Evolutionary conservation across 768 basidiomycete species (phyloP).

Genomic region (Lyophyllum decastes): DNA sequence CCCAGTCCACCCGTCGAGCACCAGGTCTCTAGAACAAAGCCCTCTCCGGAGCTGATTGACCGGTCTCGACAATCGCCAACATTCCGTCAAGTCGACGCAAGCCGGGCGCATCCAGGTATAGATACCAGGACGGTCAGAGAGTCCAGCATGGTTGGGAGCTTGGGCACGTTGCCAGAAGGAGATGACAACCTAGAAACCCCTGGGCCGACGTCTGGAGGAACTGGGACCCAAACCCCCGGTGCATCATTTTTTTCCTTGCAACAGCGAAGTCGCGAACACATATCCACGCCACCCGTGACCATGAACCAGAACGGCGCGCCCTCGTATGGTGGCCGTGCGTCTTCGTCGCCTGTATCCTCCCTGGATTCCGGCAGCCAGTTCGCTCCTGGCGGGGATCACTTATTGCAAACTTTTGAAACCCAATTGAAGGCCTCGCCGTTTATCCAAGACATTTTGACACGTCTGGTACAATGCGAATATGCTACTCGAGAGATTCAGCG

Average conservation of each 20-base stretch:
- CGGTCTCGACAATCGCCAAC: slow-evolving; percentile 46
- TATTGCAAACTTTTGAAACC: slow-evolving; percentile 56
- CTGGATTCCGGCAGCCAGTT: slow-evolving; percentile 73
- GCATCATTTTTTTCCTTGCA: slow-evolving; percentile 41
- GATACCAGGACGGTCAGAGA: slow-evolving; percentile 46
- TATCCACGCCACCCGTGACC: slow-evolving; percentile 49
- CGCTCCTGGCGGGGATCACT: slow-evolving; percentile 47
- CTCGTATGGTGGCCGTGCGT: slow-evolving; percentile 49
- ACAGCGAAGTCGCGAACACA: slow-evolving; percentile 37
- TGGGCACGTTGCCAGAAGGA: slow-evolving; percentile 57
- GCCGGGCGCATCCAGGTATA: slow-evolving; percentile 39
- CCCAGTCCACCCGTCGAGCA: slow-evolving; percentile 59
- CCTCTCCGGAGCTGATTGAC: slow-evolving; percentile 37
- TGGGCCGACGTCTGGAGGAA: slow-evolving; percentile 28
- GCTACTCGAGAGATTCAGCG: slow-evolving; percentile 72
- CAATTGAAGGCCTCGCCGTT: slow-evolving; percentile 78
- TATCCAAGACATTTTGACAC: slow-evolving; percentile 75
- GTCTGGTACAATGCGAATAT: slow-evolving; percentile 71
- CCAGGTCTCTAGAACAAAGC: slow-evolving; percentile 35
- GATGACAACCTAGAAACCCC: slow-evolving; percentile 45
- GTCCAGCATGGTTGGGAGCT: slow-evolving; percentile 46
- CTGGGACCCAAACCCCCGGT: slow-evolving; percentile 16
- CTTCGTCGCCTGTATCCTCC: slow-evolving; percentile 79
- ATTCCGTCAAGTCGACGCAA: slow-evolving; percentile 45
- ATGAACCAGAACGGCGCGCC: slow-evolving; percentile 36